A percentile compares a stretch with the other conserved stretches of the same genome.
Conservation (phyloP, 192 early-diverging fungal genomes). For the Mortierella antarctica region DNA sequence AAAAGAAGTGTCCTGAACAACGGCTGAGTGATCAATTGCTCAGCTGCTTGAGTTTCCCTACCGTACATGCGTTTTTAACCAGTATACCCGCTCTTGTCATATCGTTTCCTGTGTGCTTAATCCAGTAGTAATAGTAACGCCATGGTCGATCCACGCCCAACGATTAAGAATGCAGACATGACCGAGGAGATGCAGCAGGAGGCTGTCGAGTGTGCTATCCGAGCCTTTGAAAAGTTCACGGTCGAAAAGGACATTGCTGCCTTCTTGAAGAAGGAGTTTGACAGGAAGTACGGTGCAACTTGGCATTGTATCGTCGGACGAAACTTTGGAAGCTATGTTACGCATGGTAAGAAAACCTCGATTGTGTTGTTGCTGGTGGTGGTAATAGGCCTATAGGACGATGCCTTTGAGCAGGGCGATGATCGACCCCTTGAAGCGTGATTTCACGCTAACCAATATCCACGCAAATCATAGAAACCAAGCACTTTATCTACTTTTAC, state of each 20-base stretch:
- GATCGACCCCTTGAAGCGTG: too few species aligned
- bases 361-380: neutral
- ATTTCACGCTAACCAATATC: too few species aligned
- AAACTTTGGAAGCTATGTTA: conserved; percentile 99
- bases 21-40: too few species aligned
- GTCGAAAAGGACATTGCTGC: conserved; percentile 98
- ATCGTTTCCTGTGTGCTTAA: too few species aligned
- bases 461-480: conserved; percentile 62
- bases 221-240: conserved; percentile 90
- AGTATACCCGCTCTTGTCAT: neutral
- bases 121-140: neutral
- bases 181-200: conserved; percentile 95
- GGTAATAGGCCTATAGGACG: neutral
- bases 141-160: conserved; percentile 87
- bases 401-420: too few species aligned
- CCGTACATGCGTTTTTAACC: neutral
- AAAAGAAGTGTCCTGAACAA: too few species aligned
- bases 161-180: conserved; percentile 99
- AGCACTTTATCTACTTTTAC: conserved; percentile 99
- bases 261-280: conserved; percentile 97
- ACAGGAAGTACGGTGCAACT: conserved; percentile 96
- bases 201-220: conserved; percentile 85
- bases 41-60: too few species aligned
- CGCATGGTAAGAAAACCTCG: conserved; percentile 78
- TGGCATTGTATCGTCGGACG: conserved; percentile 99